A percentile compares a stretch with the other conserved stretches of the same genome.
Evolutionary conservation across 2,329 filamentous ascomycete species (phyloP).

Genomic region (Fusarium caatingaense): DNA sequence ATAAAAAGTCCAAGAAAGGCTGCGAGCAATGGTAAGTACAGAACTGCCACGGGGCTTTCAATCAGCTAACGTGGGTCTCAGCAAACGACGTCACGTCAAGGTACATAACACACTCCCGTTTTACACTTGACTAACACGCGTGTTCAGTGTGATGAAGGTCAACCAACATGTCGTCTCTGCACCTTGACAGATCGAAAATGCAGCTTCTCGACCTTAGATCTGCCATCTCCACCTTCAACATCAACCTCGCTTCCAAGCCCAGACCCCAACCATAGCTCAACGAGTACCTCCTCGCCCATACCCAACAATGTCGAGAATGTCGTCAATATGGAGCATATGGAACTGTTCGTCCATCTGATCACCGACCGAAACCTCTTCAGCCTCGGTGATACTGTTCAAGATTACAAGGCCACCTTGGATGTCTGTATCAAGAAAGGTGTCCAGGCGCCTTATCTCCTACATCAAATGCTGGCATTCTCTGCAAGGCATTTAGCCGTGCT

Average conservation of each 20-base stretch:
- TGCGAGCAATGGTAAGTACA: slow-evolving; percentile 30
- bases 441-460: slow-evolving; percentile 21
- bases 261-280: background rate
- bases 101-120: background rate
- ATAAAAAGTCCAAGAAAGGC: slow-evolving; percentile 36
- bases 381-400: background rate
- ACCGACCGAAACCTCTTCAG: slow-evolving; percentile 3
- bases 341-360: slow-evolving; percentile 7
- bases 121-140: slow-evolving; percentile 13
- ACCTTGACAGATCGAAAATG: slow-evolving; percentile 13
- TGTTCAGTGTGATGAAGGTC: slow-evolving; percentile 37
- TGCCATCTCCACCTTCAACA: background rate
- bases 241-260: background rate
- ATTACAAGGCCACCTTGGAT: background rate
- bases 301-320: background rate
- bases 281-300: rapidly evolving
- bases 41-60: rapidly evolving
- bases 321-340: slow-evolving; percentile 26
- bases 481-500: slow-evolving; percentile 22
- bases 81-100: slow-evolving; percentile 36
- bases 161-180: slow-evolving; percentile 27
- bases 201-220: background rate
- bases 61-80: background rate
- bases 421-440: background rate
- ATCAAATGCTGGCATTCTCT: slow-evolving; percentile 32